Percentiles rank a stretch among this genome's conserved stretches.
Conservation (phyloP, 805 yeast genomes). For the Tetrapisispora namnaoensis region DNA sequence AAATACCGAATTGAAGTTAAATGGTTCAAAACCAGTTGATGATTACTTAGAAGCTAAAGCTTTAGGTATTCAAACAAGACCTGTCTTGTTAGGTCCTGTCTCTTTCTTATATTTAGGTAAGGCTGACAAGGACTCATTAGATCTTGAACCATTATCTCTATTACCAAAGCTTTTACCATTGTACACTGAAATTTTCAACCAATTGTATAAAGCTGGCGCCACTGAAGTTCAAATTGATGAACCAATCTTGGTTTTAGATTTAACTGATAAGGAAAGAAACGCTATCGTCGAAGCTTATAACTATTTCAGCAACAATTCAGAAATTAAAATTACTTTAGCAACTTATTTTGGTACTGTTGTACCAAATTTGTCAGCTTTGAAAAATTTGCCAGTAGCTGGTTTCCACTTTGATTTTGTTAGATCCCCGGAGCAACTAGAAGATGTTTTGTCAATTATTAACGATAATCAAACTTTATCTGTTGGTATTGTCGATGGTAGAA, state of each 20-base stretch:
- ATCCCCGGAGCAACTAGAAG: slow-evolving; percentile 91
- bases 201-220: slow-evolving; percentile 93
- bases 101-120: slow-evolving; percentile 93
- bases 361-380: slow-evolving; percentile 87
- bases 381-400: slow-evolving; percentile 86
- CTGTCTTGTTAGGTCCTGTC: slow-evolving; percentile 93
- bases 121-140: slow-evolving; percentile 96
- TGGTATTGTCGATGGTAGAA: slow-evolving; percentile 98
- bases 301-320: slow-evolving; percentile 52
- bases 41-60: slow-evolving; percentile 97
- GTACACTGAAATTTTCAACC: slow-evolving; percentile 77
- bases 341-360: slow-evolving; percentile 97
- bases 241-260: slow-evolving; percentile 91
- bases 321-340: slow-evolving; percentile 68
- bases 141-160: slow-evolving; percentile 84
- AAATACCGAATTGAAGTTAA: slow-evolving; percentile 90
- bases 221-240: slow-evolving; percentile 92
- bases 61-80: slow-evolving; percentile 93
- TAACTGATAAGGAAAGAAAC: slow-evolving; percentile 71
- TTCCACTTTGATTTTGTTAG: slow-evolving; percentile 95
- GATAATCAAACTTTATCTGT: slow-evolving; percentile 77
- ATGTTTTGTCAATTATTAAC: slow-evolving; percentile 56
- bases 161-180: slow-evolving; percentile 87
- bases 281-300: slow-evolving; percentile 87
- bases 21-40: slow-evolving; percentile 92